Conservation (phyloP, 306 rosid genomes). For the Trifolium dubium region DNA sequence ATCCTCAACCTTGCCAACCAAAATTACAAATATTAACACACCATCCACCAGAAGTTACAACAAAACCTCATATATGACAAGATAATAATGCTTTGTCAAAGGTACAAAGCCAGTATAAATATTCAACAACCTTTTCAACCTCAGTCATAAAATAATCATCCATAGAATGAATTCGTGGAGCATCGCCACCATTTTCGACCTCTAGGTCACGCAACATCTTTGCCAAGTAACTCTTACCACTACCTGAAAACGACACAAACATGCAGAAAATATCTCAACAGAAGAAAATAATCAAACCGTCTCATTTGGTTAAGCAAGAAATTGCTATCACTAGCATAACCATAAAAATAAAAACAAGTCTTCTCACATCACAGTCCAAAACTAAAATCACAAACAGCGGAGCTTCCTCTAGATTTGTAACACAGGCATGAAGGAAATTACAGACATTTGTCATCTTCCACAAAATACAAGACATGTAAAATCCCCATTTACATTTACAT, state of each 20-base stretch:
- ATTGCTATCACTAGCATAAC: not conserved
- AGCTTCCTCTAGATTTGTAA: slow-evolving; percentile 21
- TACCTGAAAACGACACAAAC: slow-evolving; percentile 58
- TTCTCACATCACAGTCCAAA: slow-evolving; percentile 18
- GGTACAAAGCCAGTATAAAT: slow-evolving; percentile 25
- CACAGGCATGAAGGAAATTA: slow-evolving; percentile 8
- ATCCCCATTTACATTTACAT: slow-evolving; percentile 6
- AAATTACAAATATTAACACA: slow-evolving; percentile 37
- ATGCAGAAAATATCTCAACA: slow-evolving; percentile 27
- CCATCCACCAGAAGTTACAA: slow-evolving; percentile 22
- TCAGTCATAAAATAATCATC: slow-evolving; percentile 97
- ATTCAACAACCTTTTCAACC: slow-evolving; percentile 82
- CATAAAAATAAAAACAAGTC: slow-evolving; percentile 17
- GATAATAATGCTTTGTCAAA: slow-evolving; percentile 11
- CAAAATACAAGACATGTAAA: slow-evolving; percentile 12
- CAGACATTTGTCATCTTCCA: slow-evolving; percentile 22
- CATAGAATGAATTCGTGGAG: slow-evolving; percentile 97
- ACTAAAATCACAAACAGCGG: slow-evolving; percentile 23
- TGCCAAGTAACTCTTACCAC: slow-evolving; percentile 97
- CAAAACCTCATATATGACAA: slow-evolving; percentile 21
- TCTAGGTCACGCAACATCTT: slow-evolving; percentile 95
- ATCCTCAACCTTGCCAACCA: slow-evolving; percentile 70
- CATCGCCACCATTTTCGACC: slow-evolving; percentile 85
- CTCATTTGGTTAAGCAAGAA: slow-evolving; percentile 13
- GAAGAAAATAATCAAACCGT: slow-evolving; percentile 35